A percentile compares a stretch with the other conserved stretches of the same genome.
These are phyloP conservation scores for Amesomyces nigricolor DNA, from an alignment of 2,329 filamentous ascomycete species.

Conservation along the genomic window DNA sequence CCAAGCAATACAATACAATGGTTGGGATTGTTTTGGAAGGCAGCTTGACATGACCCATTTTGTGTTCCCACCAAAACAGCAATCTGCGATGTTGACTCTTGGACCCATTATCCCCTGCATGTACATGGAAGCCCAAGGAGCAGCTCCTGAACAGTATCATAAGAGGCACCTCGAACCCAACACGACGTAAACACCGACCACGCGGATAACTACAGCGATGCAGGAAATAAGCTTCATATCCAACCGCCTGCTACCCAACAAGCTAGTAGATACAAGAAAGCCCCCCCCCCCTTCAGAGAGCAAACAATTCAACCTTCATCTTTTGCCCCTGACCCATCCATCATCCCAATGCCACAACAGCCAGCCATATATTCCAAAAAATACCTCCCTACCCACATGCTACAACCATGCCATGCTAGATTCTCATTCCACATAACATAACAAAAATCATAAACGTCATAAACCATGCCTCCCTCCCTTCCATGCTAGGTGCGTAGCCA, in stretches of 20 bases:
- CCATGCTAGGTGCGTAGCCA: not conserved
- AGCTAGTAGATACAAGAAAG: constrained; percentile 10
- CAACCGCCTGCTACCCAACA: not conserved
- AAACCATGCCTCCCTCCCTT: not conserved
- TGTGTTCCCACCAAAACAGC: too few species aligned
- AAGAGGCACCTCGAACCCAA: too few species aligned
- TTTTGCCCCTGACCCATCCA: not conserved
- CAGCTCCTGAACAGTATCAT: too few species aligned
- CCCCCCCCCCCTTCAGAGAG: constrained; percentile 4
- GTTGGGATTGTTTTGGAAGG: too few species aligned
- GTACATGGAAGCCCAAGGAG: too few species aligned
- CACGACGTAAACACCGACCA: too few species aligned
- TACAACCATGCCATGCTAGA: not conserved
- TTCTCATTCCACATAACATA: not conserved
- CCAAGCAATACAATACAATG: too few species aligned
- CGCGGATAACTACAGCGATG: too few species aligned
- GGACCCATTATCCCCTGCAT: too few species aligned
- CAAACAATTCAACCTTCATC: not conserved
- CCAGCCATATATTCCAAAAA: not conserved
- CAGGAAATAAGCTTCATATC: constrained; percentile 8
- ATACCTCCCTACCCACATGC: not conserved
- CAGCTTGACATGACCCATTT: too few species aligned
- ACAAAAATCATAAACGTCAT: constrained; percentile 8
- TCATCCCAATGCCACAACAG: not conserved
- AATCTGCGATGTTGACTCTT: too few species aligned